Evolutionary conservation across 805 yeast species (phyloP).

Genomic region (Kuraishia piskuri): DNA sequence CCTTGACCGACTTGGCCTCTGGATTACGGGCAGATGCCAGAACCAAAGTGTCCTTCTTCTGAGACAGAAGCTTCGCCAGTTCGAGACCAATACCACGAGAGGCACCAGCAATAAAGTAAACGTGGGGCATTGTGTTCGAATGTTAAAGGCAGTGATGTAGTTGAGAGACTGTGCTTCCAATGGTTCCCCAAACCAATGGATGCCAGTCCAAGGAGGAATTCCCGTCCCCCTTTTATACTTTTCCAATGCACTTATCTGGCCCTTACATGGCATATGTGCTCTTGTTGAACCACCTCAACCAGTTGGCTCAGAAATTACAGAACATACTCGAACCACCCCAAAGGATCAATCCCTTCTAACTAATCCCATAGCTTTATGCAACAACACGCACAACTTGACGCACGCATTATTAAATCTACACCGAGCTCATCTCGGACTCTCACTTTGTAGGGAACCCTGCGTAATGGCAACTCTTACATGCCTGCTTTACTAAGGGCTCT

Average conservation of each 20-base stretch:
- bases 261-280: no score
- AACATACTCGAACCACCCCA: neutral
- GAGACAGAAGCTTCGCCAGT: neutral
- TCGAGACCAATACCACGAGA: slow-evolving; percentile 4
- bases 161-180: no score
- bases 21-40: slow-evolving; percentile 1
- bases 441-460: no score
- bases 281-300: no score
- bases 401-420: neutral
- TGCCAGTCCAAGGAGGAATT: no score
- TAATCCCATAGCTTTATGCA: neutral
- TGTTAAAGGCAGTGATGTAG: no score
- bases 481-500: no score
- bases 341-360: neutral
- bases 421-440: neutral
- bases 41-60: neutral
- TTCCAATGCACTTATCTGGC: no score
- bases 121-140: slow-evolving; percentile 2
- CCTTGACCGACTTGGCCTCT: neutral
- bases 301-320: no score
- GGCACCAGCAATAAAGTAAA: slow-evolving; percentile 5
- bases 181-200: no score
- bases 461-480: no score
- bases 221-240: neutral
- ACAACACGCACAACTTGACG: neutral